A percentile compares a stretch with the other conserved stretches of the same genome.
phyloP scores from a whole-genome alignment of 164 flowering plant genomes.

The Magnolia sinica region DNA sequence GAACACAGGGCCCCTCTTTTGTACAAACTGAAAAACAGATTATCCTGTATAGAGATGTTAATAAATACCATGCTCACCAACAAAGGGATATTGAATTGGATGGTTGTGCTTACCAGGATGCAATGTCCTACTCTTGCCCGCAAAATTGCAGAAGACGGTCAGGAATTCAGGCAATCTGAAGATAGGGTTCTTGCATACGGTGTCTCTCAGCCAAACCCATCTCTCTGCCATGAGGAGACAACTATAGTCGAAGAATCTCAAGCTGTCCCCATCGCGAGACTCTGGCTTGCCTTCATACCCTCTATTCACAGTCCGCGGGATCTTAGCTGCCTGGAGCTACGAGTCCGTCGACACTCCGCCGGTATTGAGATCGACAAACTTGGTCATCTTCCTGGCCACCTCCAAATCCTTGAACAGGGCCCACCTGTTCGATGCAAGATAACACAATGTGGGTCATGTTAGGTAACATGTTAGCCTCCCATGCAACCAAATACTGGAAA shows the following conservation, averaged over 20 bases:
- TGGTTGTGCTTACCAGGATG: constrained; percentile 44
- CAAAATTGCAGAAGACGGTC: constrained; percentile 33
- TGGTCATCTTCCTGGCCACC: constrained; percentile 48
- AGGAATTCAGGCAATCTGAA: constrained; percentile 30
- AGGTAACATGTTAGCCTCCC: constrained; percentile 61
- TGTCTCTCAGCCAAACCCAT: constrained; percentile 21
- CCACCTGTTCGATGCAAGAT: constrained; percentile 41
- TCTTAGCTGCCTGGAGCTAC: constrained; percentile 41
- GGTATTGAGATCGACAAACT: constrained; percentile 41
- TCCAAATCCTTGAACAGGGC: constrained; percentile 24
- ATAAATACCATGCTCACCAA: too few species aligned
- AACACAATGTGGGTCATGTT: constrained; percentile 5
- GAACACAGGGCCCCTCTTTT: too few species aligned
- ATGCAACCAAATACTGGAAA: too few species aligned
- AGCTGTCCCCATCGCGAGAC: constrained; percentile 22
- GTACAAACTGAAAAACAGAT: too few species aligned
- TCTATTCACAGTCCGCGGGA: too few species aligned
- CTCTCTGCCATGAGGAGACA: constrained; percentile 36
- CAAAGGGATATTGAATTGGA: too few species aligned
- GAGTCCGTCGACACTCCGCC: constrained; percentile 74
- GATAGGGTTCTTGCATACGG: constrained; percentile 29
- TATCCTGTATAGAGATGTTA: too few species aligned
- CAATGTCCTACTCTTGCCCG: constrained; percentile 18
- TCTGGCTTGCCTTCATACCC: too few species aligned
- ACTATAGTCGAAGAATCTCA: constrained; percentile 39